These are phyloP conservation scores for Sanghuangporus sanghuang DNA, from an alignment of 1,284 basidiomycete genomes.

Conservation along the genomic window DNA sequence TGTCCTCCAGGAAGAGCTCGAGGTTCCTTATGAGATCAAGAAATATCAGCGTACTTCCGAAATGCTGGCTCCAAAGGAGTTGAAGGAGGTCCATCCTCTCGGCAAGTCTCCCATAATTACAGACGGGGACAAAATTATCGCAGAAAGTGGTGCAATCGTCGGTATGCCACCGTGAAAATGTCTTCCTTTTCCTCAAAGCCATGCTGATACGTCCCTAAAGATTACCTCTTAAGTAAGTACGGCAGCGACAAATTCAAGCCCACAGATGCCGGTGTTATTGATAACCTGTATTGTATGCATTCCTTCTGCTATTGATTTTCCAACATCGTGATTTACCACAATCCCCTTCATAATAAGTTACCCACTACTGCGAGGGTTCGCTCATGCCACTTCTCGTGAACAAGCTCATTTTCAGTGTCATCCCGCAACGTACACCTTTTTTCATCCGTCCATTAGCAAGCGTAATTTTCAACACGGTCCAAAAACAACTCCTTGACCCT, in stretches of 20 bases:
- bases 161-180: constrained; percentile 27
- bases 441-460: constrained; percentile 32
- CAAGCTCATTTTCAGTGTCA: constrained; percentile 29
- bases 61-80: constrained; percentile 35
- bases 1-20: constrained; percentile 41
- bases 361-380: constrained; percentile 39
- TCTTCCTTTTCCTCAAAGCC: neutral
- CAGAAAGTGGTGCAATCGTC: constrained; percentile 46
- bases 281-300: constrained; percentile 37
- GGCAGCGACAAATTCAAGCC: constrained; percentile 34
- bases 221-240: constrained; percentile 42
- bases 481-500: constrained; percentile 26
- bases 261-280: constrained; percentile 32
- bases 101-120: constrained; percentile 45
- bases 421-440: constrained; percentile 31
- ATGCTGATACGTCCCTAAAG: constrained; percentile 21
- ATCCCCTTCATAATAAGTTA: constrained; percentile 23
- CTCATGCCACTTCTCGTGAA: constrained; percentile 31
- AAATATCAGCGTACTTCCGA: constrained; percentile 37
- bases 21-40: constrained; percentile 43
- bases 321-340: neutral
- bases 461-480: constrained; percentile 28
- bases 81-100: constrained; percentile 36
- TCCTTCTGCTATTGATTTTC: neutral
- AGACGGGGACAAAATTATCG: constrained; percentile 37